Evolutionary conservation across 2,329 filamentous ascomycete species (phyloP).

Genomic region (Clonostachys sp.): DNA sequence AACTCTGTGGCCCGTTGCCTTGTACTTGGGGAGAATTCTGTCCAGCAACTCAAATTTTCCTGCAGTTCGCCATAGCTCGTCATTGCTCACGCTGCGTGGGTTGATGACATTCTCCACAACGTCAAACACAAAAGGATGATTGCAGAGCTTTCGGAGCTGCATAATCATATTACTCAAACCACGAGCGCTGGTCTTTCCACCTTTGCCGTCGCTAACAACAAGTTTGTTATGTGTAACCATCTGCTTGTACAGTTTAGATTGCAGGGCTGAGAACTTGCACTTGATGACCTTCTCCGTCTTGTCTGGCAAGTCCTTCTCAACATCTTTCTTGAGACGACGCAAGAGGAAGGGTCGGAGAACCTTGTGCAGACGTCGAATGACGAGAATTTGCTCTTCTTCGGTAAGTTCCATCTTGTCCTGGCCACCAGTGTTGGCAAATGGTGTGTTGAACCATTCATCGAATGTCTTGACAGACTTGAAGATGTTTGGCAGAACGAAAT

Average conservation of each 20-base stretch:
- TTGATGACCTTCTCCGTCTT: constrained; percentile 99
- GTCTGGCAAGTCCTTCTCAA: constrained; percentile 97
- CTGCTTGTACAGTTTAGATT: constrained; percentile 93
- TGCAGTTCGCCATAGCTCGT: constrained; percentile 88
- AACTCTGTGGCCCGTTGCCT: constrained; percentile 85
- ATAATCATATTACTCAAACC: constrained; percentile 99
- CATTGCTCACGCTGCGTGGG: constrained; percentile 80
- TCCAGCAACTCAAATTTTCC: constrained; percentile 98
- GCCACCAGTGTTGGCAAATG: constrained; percentile 94
- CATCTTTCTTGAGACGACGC: constrained; percentile 97
- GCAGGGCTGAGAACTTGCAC: constrained; percentile 94
- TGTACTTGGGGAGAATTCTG: constrained; percentile 88
- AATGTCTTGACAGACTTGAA: constrained; percentile 99
- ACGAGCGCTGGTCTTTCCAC: constrained; percentile 88
- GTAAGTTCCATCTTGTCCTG: constrained; percentile 99
- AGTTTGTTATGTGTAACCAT: constrained; percentile 95
- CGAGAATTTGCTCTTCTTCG: constrained; percentile 98
- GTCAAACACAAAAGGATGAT: constrained; percentile 98
- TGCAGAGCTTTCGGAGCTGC: constrained; percentile 97
- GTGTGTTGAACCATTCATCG: constrained; percentile 99
- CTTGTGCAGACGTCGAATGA: constrained; percentile 97
- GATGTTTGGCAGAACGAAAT: constrained; percentile 96
- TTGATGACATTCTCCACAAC: constrained; percentile 99
- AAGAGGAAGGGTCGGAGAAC: constrained; percentile 95
- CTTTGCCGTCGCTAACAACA: constrained; percentile 90